Base-by-base conservation (phyloP, 2,329 filamentous ascomycete species). In the Sporothrix luriei region DNA sequence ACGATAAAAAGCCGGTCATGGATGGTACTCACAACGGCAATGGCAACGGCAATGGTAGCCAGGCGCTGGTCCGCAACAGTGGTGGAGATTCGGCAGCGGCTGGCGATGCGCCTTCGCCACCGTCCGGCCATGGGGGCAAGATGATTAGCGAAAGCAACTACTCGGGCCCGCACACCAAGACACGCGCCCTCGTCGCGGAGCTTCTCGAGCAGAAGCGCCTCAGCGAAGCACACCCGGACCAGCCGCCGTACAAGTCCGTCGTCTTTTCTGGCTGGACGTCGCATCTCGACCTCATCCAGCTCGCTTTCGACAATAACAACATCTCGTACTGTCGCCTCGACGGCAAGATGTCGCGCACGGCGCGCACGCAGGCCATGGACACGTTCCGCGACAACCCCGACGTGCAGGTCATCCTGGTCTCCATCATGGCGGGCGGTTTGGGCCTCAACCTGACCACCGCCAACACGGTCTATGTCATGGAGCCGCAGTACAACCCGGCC, bases 221-320 rank as follows among this genome's bases (percentile, higher is more conserved):
- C 76, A 92, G 88, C 71, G 84, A 85, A 49, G 81, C 80, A 0
- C 82, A 87, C 11, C 87, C 88, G 0, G 80, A 86, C 13, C 87
- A 94, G 76, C 86, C 88, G 0, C 94, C 94, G 0, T 91, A 92
- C 80, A 98, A 97, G 78, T 95, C 92, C 33, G 93, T 99, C 16
- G 89, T 99, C 7, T 98, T 98, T 79, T 97, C 93, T 0, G 90
- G 90, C n/a, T 98, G 95, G 94, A 98, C 95, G 0, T 90, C 91
- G 0, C 94, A 98, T 77, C 87, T 99, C 19, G 94, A 98, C 77
- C 86, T 99, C 24, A 97, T 99, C 74, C 89, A 95, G 76, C 84
- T 92, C 65, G 94, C 94, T 0, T 84, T 98, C 16, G 84, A 88
- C 40, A 84, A 87, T 65, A 85, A 85, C 13, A 83, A 84, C 11